These are phyloP conservation scores for Elongisporangium undulatum DNA, from an alignment of 352 stramenopile species.

Conservation along the genomic window DNA sequence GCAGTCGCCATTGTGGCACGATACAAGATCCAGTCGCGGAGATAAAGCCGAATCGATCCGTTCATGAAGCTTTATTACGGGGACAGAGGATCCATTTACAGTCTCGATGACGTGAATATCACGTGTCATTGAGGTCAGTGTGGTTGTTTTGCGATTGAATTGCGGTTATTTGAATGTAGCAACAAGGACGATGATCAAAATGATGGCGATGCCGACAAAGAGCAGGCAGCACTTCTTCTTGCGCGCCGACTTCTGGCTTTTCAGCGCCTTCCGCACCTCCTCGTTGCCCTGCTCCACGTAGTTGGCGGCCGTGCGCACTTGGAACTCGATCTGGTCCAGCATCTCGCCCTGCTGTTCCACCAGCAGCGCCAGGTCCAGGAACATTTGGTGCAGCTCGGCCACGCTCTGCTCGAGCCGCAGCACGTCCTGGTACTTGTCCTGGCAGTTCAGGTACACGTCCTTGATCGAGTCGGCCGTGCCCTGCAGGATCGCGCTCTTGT, in stretches of 20 bases:
- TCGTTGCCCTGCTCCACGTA: slow-evolving; percentile 97
- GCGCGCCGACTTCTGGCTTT: slow-evolving; percentile 94
- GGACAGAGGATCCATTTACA: neutral
- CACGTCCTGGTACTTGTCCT: slow-evolving; percentile 98
- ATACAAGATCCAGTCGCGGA: neutral
- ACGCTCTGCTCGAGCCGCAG: slow-evolving; percentile 95
- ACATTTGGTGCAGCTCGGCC: slow-evolving; percentile 99
- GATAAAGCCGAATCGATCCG: neutral
- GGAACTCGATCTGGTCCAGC: slow-evolving; percentile 98
- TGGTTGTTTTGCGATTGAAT: slow-evolving; percentile 7
- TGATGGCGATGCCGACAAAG: slow-evolving; percentile 67
- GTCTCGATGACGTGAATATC: neutral
- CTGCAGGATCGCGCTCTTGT: slow-evolving; percentile 81
- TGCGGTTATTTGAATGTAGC: slow-evolving; percentile 54
- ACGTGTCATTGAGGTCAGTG: neutral
- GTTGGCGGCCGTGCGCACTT: slow-evolving; percentile 91
- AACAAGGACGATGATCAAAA: slow-evolving; percentile 77
- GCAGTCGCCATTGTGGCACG: neutral
- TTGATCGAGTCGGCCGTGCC: slow-evolving; percentile 76
- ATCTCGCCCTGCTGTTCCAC: slow-evolving; percentile 98
- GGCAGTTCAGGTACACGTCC: slow-evolving; percentile 93
- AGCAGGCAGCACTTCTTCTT: slow-evolving; percentile 96
- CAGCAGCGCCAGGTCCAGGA: slow-evolving; percentile 97
- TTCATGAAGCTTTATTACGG: neutral
- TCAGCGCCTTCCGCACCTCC: slow-evolving; percentile 93